Evolutionary conservation across 352 stramenopile genomes (phyloP).

Genomic region (Globisporangium abappressorium): DNA sequence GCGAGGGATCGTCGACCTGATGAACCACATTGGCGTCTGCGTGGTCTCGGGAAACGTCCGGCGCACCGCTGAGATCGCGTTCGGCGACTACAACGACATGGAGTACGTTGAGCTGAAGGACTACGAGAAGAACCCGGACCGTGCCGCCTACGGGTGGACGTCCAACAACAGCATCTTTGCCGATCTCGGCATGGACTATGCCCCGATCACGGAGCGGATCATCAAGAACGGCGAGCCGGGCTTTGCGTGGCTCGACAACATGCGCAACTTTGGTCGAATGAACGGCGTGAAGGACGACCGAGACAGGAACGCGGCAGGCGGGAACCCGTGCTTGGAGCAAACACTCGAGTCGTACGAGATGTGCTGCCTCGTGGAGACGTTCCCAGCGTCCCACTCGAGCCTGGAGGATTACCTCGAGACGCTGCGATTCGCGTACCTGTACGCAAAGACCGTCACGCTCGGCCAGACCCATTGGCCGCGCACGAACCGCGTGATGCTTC

Average conservation of each 20-base stretch:
- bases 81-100: constrained; percentile 80
- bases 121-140: constrained; percentile 89
- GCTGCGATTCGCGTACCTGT: constrained; percentile 86
- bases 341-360: constrained; percentile 92
- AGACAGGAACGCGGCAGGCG: constrained; percentile 78
- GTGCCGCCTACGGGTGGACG: constrained; percentile 88
- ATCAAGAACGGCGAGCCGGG: constrained; percentile 89
- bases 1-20: constrained; percentile 90
- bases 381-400: constrained; percentile 80
- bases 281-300: constrained; percentile 75
- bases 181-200: constrained; percentile 91
- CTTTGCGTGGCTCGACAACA: constrained; percentile 95
- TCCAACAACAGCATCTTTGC: constrained; percentile 95
- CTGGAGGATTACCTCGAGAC: constrained; percentile 90
- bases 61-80: constrained; percentile 92
- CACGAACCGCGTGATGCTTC: constrained; percentile 91
- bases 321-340: constrained; percentile 93
- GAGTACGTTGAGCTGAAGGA: constrained; percentile 93
- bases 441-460: constrained; percentile 94
- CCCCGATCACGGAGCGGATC: constrained; percentile 80
- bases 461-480: constrained; percentile 88
- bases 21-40: constrained; percentile 90
- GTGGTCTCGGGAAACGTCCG: constrained; percentile 92
- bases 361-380: constrained; percentile 94
- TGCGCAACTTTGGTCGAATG: constrained; percentile 90